Base-by-base conservation (phyloP, 805 yeast species). In the Candida tibetensis region DNA sequence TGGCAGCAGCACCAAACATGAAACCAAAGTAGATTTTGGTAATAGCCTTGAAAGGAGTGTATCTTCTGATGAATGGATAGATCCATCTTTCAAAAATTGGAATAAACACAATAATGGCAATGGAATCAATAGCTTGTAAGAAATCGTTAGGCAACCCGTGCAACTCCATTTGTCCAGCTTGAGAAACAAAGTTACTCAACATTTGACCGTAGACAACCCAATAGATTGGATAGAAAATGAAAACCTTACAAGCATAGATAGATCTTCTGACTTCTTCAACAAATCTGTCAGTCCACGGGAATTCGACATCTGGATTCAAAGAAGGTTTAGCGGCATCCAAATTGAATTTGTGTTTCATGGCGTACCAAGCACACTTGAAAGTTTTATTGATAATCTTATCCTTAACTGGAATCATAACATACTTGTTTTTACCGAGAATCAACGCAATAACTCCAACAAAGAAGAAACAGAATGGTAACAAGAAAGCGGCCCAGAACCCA, bases 91-190 rank as follows among this genome's bases (percentile, higher is more conserved):
- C 87, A 60, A 74, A 72, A 48, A 85, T 69, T 41, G 95, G 95
- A 47, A 85, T 82, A 59, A 83, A 80, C n/a, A 85, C 66, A 49
- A 85, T 82, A 49, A 85, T 74, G 28, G 87, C 81, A 50, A 85
- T 66, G 19, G 93, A 84, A 61, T 85, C 83, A 49, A 85, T 75
- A 54, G 79, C 82, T 62, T 80, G 83, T 68, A 85, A 74, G 51
- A 85, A 70, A 69, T 85, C 95, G 57, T 85, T 85, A 48, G 95
- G 93, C 49, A 85, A 71, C 28, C 86, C 85, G 57, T 85, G 88
- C 38, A 76, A 67, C 51, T 82, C 77, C 86, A 84, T 81, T 47
- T 75, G 71, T 41, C 81, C 85, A 31, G 90, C 88, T 57, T 82
- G 88, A 28, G 86, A 74, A 42, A 82, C 75, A 52, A 85, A 82